These are phyloP conservation scores for Nemania sp. DNA, from an alignment of 2,329 filamentous ascomycete species.

Conservation along the genomic window DNA sequence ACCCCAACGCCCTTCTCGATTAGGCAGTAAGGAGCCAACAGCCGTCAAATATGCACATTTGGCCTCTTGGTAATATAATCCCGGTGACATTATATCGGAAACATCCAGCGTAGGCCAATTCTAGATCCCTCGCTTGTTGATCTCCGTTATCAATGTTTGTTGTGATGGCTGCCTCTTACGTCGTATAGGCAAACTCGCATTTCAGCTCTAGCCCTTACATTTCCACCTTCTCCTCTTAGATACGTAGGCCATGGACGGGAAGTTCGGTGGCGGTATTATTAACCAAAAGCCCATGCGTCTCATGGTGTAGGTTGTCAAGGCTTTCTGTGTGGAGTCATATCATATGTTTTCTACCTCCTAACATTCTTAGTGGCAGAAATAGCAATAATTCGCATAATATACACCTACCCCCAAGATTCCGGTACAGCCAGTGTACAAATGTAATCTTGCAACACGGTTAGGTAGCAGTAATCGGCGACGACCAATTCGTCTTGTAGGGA, in stretches of 20 bases:
- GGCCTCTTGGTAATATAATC: neutral
- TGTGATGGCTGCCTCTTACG: neutral
- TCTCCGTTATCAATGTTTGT: constrained; percentile 3
- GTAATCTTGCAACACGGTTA: constrained; percentile 2
- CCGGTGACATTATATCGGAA: neutral
- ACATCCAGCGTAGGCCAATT: neutral
- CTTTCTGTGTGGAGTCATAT: constrained; percentile 4
- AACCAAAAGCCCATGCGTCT: neutral
- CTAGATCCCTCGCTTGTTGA: neutral
- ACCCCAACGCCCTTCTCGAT: neutral
- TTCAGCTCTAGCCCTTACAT: neutral
- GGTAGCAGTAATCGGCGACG: neutral
- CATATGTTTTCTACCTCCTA: neutral
- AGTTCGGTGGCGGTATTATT: neutral
- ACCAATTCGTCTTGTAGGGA: neutral
- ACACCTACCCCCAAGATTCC: neutral
- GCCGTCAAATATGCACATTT: neutral
- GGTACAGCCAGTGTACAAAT: neutral
- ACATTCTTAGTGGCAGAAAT: neutral
- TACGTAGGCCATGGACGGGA: neutral
- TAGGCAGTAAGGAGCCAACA: neutral
- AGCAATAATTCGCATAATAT: neutral
- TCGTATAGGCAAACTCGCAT: neutral
- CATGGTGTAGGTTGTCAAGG: neutral
- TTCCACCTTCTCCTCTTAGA: neutral